phyloP scores from a whole-genome alignment of 768 basidiomycete genomes.

The Russula brevipes region DNA sequence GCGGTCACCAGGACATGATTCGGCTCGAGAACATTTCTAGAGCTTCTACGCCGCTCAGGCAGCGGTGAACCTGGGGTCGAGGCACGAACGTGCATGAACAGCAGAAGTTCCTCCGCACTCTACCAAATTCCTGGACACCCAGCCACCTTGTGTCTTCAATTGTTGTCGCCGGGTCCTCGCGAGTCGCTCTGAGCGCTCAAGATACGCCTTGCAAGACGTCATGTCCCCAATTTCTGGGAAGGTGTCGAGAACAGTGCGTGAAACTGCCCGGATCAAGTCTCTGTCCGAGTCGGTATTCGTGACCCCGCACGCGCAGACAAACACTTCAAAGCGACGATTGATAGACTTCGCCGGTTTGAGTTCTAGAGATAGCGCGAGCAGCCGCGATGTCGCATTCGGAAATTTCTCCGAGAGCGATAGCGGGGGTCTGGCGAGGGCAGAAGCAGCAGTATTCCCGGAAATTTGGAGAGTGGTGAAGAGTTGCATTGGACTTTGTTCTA shows the following conservation, averaged over 20 bases:
- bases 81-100: no score
- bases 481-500: conserved; percentile 31
- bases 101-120: no score
- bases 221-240: no score
- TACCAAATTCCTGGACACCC: no score
- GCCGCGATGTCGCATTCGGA: neutral
- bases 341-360: conserved; percentile 43
- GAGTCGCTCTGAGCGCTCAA: no score
- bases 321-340: conserved; percentile 3
- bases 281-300: conserved; percentile 40
- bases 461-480: conserved; percentile 42
- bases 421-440: neutral
- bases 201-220: no score
- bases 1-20: no score
- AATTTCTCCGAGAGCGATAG: neutral
- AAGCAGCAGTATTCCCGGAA: conserved; percentile 37
- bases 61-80: no score
- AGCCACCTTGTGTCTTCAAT: no score
- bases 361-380: conserved; percentile 36
- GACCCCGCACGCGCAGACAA: conserved; percentile 58
- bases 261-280: conserved; percentile 56
- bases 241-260: conserved; percentile 34
- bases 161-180: no score
- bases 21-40: no score
- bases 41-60: no score